Base-by-base conservation (phyloP, 305 asterid genomes). In the Fraxinus ornus region DNA sequence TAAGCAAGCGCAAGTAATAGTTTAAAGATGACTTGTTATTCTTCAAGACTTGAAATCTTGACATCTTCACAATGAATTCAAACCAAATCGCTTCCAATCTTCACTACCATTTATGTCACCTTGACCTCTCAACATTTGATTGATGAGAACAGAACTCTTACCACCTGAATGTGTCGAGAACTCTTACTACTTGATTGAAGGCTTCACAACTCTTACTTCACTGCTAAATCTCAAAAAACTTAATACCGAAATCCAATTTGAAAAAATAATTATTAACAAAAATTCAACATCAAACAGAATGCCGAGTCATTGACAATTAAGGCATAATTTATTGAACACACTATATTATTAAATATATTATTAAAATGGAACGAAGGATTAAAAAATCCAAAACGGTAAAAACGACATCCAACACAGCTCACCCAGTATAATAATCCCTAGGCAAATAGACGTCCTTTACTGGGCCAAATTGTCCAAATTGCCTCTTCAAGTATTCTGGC, bases 21-120 rank as follows among this genome's bases (percentile, higher is more conserved):
- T 90, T 90, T 88, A 87, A 89, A 94, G 95, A 89, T 89, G 93
- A n/a, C 94, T 90, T 89, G 94, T 88, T 88, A 86, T 78, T 90
- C 98, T 91, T 94, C 97, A 93, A 94, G 94, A 94, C 97, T 94
- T 90, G 93, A 89, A 85, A 90, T 91, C 96, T 94, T 92, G 97
- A 90, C 76, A 85, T 92, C 99, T 94, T 94, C 97, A 89, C 90
- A 91, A 39, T 88, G 93, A 86, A 89, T 85, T 90, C 95, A 94
- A 88, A 91, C 89, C 90, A 92, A 90, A 87, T 86, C 90, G 80
- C 94, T 88, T 90, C 94, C 89, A 89, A 91, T 88, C 98, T 89
- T 90, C 97, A 88, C 86, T 89, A 94, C 83, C 92, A 88, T 88
- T 89, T 83, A 91, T 89, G 89, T 91, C 97, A 92, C 88, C 96